These are phyloP conservation scores for Myriosclerotinia curreyana DNA, from an alignment of 2,329 filamentous ascomycete species.

Conservation along the genomic window DNA sequence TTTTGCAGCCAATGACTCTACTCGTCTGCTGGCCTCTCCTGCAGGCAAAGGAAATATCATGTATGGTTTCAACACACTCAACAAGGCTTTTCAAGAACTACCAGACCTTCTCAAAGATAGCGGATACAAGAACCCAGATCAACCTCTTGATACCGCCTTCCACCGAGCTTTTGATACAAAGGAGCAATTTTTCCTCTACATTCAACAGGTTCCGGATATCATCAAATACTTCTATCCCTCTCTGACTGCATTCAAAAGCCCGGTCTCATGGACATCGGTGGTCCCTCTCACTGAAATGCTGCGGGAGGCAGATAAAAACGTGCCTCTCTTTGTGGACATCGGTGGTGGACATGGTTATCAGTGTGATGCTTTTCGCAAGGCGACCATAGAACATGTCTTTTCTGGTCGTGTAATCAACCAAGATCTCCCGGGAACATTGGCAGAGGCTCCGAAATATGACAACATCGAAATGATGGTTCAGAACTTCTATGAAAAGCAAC, in stretches of 20 bases:
- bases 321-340: conserved; percentile 42
- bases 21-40: background rate
- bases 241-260: conserved; percentile 13
- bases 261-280: background rate
- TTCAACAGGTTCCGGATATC: background rate
- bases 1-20: conserved; percentile 3
- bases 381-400: conserved; percentile 36
- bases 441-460: conserved; percentile 27
- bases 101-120: background rate
- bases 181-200: background rate
- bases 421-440: conserved; percentile 40
- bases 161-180: conserved; percentile 4
- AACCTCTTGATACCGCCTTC: background rate
- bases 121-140: background rate
- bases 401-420: conserved; percentile 43
- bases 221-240: background rate
- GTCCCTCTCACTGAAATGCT: background rate
- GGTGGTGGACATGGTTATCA: conserved; percentile 45
- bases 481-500: conserved; percentile 37
- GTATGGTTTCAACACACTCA: conserved; percentile 8
- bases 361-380: conserved; percentile 27
- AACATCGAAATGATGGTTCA: conserved; percentile 37
- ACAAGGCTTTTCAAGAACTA: background rate
- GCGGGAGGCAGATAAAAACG: background rate
- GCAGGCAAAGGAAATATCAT: background rate